phyloP scores from a whole-genome alignment of 2,329 filamentous ascomycete species.

The Zasmidium citrigriseum region DNA sequence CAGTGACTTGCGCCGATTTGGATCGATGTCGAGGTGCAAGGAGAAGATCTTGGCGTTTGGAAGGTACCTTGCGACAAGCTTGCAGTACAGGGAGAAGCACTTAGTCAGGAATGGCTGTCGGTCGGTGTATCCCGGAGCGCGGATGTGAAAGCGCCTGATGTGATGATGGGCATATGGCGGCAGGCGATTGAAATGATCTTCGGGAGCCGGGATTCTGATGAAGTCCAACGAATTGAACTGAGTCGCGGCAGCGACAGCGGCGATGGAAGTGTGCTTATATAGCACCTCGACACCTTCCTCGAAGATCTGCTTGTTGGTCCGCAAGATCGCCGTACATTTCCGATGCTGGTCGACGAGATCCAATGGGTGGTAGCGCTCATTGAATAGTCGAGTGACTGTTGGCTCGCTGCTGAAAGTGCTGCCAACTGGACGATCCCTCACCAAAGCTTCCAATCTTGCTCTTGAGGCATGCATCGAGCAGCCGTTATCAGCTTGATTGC shows the following conservation, averaged over 20 bases:
- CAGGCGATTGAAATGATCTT: not conserved
- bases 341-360: too few species aligned
- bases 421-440: not conserved
- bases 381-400: not conserved
- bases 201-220: not conserved
- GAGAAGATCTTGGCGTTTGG: not conserved
- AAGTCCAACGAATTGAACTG: not conserved
- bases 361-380: too few species aligned
- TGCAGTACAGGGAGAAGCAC: not conserved
- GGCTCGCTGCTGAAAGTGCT: too few species aligned
- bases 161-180: not conserved
- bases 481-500: too few species aligned
- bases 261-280: not conserved
- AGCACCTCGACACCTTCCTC: not conserved
- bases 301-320: constrained; percentile 2
- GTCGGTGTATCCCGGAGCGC: not conserved
- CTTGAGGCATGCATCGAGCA: not conserved
- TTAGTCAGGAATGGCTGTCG: not conserved
- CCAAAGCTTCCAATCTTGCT: too few species aligned
- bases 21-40: not conserved
- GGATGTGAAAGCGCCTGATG: not conserved
- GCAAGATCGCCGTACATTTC: not conserved
- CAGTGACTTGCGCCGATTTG: too few species aligned
- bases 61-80: not conserved
- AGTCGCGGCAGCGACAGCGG: not conserved